These are phyloP conservation scores for Hyphopichia khmerensis DNA, from an alignment of 1,139 yeast genomes.

Conservation along the genomic window DNA sequence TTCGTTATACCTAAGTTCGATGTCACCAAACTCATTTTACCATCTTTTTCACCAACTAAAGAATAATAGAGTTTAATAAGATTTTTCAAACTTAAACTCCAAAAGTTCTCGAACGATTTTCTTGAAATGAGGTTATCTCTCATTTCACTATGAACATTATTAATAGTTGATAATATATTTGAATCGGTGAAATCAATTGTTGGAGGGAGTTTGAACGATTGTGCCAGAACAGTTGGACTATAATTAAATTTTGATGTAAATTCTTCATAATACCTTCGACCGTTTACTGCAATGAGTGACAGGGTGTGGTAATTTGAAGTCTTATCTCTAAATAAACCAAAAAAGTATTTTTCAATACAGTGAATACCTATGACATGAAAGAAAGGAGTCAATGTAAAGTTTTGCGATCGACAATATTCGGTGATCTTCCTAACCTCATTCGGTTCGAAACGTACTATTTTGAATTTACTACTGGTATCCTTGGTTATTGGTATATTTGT, in stretches of 20 bases:
- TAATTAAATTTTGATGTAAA: neutral
- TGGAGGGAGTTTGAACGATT: neutral
- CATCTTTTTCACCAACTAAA: neutral
- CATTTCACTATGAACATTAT: neutral
- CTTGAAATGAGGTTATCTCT: neutral
- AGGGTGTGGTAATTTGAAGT: neutral
- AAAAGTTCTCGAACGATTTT: neutral
- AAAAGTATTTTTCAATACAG: neutral
- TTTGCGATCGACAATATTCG: neutral
- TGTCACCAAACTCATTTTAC: neutral
- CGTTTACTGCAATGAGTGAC: constrained; percentile 1
- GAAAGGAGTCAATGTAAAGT: constrained; percentile 1
- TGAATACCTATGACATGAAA: neutral
- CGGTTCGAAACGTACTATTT: neutral
- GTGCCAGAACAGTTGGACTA: neutral
- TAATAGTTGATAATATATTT: neutral
- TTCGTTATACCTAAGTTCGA: neutral
- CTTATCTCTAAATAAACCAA: neutral
- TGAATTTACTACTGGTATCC: constrained; percentile 1
- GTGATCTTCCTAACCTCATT: neutral
- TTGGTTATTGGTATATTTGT: neutral
- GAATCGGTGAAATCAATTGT: neutral
- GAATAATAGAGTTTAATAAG: neutral
- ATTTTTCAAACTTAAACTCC: neutral
- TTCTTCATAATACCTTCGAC: neutral